Conservation (phyloP, 2,329 filamentous ascomycete genomes). For the Cordyceps farinosa region DNA sequence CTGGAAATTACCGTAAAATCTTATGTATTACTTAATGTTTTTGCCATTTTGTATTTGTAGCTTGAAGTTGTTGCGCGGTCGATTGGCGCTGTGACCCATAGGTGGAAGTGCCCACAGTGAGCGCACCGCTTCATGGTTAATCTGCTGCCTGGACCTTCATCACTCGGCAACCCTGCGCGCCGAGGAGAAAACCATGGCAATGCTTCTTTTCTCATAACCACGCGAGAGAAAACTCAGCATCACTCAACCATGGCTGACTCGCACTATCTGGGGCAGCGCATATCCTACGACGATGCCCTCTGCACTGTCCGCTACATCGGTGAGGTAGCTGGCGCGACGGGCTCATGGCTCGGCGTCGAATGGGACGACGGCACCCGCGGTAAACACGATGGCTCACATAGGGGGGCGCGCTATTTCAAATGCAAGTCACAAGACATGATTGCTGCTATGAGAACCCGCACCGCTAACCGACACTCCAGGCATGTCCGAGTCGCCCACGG, state of each 20-base stretch:
- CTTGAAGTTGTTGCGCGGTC: not conserved
- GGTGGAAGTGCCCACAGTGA: not conserved
- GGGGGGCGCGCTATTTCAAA: slow-evolving; percentile 74
- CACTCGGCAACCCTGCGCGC: not conserved
- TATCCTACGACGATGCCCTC: slow-evolving; percentile 71
- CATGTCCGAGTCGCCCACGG: slow-evolving; percentile 61
- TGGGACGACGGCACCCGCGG: slow-evolving; percentile 87
- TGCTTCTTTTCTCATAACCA: not conserved
- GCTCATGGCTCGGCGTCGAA: slow-evolving; percentile 89
- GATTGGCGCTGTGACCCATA: not conserved
- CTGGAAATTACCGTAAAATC: not conserved
- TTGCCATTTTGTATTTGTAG: not conserved
- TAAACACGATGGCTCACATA: slow-evolving; percentile 85
- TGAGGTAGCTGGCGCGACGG: slow-evolving; percentile 68
- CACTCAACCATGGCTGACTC: slow-evolving; percentile 34
- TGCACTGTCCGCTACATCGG: slow-evolving; percentile 88
- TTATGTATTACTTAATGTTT: not conserved
- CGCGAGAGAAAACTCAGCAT: not conserved
- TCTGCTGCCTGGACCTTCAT: slow-evolving; percentile 21
- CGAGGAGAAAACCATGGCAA: not conserved
- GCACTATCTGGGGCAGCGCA: slow-evolving; percentile 63
- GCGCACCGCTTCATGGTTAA: slow-evolving; percentile 15
- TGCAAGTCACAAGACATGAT: slow-evolving; percentile 51
- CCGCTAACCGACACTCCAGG: slow-evolving; percentile 34
- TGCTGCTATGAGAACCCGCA: not conserved